Conservation (phyloP, 805 yeast genomes). For the Barnettozyma wickerhamii region DNA sequence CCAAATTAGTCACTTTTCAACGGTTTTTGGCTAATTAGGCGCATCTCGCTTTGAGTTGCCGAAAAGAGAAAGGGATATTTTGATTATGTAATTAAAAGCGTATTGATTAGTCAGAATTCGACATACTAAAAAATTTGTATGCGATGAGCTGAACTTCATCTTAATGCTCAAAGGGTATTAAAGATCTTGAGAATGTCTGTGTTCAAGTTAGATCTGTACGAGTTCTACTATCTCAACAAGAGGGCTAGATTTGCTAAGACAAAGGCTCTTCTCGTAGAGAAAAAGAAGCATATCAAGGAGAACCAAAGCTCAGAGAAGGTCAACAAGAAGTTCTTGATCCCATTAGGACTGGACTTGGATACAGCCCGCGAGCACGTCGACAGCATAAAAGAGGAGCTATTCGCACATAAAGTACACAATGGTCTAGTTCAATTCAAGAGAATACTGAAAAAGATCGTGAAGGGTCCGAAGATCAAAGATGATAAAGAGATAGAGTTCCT, state of each 20-base stretch:
- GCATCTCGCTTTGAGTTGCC: no score
- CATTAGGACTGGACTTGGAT: slow-evolving; percentile 17
- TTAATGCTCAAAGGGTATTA: no score
- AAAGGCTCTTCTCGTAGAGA: slow-evolving; percentile 3
- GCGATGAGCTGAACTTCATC: slow-evolving; percentile 5
- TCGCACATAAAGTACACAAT: slow-evolving; percentile 46
- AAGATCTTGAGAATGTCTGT: slow-evolving; percentile 6
- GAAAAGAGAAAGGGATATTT: no score
- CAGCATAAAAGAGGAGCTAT: slow-evolving; percentile 39
- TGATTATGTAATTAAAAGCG: no score
- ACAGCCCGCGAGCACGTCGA: slow-evolving; percentile 43
- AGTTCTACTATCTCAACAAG: slow-evolving; percentile 9
- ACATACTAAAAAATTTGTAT: background rate
- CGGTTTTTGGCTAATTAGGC: no score
- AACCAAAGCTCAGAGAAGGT: slow-evolving; percentile 6
- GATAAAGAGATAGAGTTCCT: slow-evolving; percentile 16
- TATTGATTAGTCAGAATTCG: no score
- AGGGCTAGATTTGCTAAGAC: slow-evolving; percentile 11
- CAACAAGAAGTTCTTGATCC: slow-evolving; percentile 10
- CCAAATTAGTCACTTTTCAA: no score
- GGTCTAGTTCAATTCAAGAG: slow-evolving; percentile 38
- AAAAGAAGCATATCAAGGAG: slow-evolving; percentile 8
- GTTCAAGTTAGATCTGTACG: slow-evolving; percentile 12
- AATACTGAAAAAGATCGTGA: slow-evolving; percentile 28
- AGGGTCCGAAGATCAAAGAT: slow-evolving; percentile 13